phyloP scores from a whole-genome alignment of 2,329 filamentous ascomycete species.

The Epichloe brachyelytri region DNA sequence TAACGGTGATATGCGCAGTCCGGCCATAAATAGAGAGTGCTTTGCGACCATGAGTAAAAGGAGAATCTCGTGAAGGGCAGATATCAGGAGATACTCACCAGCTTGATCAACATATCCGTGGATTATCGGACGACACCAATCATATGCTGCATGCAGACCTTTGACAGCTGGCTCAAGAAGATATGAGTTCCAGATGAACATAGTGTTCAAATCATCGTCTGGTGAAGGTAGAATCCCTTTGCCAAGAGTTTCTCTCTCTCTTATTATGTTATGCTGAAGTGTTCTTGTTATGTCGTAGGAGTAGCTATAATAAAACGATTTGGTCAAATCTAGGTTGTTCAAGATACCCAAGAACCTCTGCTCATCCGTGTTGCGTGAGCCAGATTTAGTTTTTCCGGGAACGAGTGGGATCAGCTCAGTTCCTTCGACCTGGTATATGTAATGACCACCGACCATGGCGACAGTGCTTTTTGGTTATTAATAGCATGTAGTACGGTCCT shows the following conservation, averaged over 20 bases:
- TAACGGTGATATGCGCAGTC: conserved; percentile 82
- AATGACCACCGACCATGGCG: conserved; percentile 91
- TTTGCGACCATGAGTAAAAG: conserved; percentile 7
- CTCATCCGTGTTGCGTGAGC: conserved; percentile 73
- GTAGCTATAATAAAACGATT: conserved; percentile 97
- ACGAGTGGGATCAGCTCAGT: conserved; percentile 86
- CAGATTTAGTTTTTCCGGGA: conserved; percentile 61
- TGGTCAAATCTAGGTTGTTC: conserved; percentile 78
- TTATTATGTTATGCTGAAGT: conserved; percentile 80
- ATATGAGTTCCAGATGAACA: conserved; percentile 98
- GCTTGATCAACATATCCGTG: conserved; percentile 95
- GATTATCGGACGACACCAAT: conserved; percentile 93
- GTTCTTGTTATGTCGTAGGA: conserved; percentile 92
- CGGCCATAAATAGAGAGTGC: conserved; percentile 77
- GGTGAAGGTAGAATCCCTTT: conserved; percentile 47
- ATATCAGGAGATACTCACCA: conserved; percentile 19
- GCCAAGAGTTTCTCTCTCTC: conserved; percentile 59
- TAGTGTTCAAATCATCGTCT: conserved; percentile 64
- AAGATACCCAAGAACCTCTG: conserved; percentile 78
- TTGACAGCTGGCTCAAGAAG: conserved; percentile 62
- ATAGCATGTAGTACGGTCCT: conserved; percentile 89
- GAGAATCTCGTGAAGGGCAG: background rate
- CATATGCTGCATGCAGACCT: conserved; percentile 66
- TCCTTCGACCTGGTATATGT: conserved; percentile 87
- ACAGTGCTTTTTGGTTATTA: conserved; percentile 93